Conservation (phyloP, 1,139 yeast genomes). For the Pichia sp. region DNA sequence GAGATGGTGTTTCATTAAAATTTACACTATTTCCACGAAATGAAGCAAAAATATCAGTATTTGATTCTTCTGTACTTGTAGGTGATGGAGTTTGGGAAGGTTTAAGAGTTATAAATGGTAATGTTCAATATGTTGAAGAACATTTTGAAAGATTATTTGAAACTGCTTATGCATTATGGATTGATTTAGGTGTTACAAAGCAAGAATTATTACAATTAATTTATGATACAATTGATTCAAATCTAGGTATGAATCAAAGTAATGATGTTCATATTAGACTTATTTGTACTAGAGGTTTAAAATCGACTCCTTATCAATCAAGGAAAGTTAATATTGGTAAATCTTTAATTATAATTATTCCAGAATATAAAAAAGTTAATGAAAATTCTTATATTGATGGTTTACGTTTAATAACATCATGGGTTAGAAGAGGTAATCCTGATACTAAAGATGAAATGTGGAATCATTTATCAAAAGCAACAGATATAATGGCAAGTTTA, state of each 20-base stretch:
- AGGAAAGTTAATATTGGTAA: slow-evolving; percentile 10
- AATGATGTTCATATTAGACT: slow-evolving; percentile 8
- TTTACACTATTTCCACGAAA: slow-evolving; percentile 4
- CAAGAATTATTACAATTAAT: slow-evolving; percentile 3
- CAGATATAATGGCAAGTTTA: slow-evolving; percentile 8
- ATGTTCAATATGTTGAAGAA: slow-evolving; percentile 6
- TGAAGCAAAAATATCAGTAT: slow-evolving; percentile 10
- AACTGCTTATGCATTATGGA: slow-evolving; percentile 9
- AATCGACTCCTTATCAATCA: slow-evolving; percentile 10
- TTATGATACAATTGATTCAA: slow-evolving; percentile 10
- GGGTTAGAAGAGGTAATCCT: slow-evolving; percentile 11
- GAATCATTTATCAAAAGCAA: slow-evolving; percentile 9
- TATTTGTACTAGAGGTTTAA: slow-evolving; percentile 9
- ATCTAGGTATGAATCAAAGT: slow-evolving; percentile 6
- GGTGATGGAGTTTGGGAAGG: slow-evolving; percentile 11
- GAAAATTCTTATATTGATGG: slow-evolving; percentile 1
- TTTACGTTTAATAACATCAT: slow-evolving; percentile 5
- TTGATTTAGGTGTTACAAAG: slow-evolving; percentile 9
- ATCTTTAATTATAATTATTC: slow-evolving; percentile 5
- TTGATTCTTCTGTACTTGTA: slow-evolving; percentile 6
- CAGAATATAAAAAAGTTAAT: slow-evolving; percentile 9
- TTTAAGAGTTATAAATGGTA: slow-evolving; percentile 2
- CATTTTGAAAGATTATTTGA: slow-evolving; percentile 9
- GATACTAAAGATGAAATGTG: slow-evolving; percentile 13
- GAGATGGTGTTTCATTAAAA: slow-evolving; percentile 7